Evolutionary conservation across 1,284 basidiomycete genomes (phyloP), one percentile per base, ranked within the genome.

Genomic region (Microbotryum silenes-acaulis): DNA sequence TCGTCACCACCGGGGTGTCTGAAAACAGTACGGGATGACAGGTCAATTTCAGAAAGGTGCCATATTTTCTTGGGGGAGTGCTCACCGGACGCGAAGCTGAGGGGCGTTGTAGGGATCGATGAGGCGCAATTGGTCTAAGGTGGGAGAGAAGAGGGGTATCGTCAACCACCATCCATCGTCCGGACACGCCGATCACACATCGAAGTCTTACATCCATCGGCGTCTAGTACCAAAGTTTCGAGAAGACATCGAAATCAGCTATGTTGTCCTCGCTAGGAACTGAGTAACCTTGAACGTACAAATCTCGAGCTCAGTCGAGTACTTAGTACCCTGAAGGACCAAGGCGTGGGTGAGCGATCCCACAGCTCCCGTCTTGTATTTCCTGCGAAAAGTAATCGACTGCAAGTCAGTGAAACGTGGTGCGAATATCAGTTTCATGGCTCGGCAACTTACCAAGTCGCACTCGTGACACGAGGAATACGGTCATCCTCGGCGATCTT

Each of bases 351-450:
- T 89, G 76, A 97, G 87, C 61, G 83, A 87, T 18, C 92, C 92
- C 27, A 96, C 87, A 33, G 91, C 91, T 23, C 92, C 92, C 67
- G 82, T 90, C 66, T 87, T 85, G 75, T 94, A 96, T 80, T 97
- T 97, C 89, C 88, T 78, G 52, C 21, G 44, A 21, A 83, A 67
- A 23, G 61, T 6, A 42, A 42, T 9, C 12, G 14, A 16, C 37
- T 4, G 16, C 5, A 42, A 42, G 37, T 57, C 58, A 60, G 53
- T 25, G 53, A 59, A 58, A 59, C 27, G 27, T 60, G 45, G 25
- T 60, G 57, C 62, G 27, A 62, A 66, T 65, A 76, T 60, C 72
- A 49, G n/a, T 14, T 12, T 10, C 9, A 12, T 37, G 37, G 9
- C 21, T n/a, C n/a, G 16, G 31, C 37, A 21, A 45, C 57, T 53